A percentile compares a stretch with the other conserved stretches of the same genome.
Evolutionary conservation across 148 eudicot genomes (phyloP).

Genomic region (Hydrangea macrophylla): DNA sequence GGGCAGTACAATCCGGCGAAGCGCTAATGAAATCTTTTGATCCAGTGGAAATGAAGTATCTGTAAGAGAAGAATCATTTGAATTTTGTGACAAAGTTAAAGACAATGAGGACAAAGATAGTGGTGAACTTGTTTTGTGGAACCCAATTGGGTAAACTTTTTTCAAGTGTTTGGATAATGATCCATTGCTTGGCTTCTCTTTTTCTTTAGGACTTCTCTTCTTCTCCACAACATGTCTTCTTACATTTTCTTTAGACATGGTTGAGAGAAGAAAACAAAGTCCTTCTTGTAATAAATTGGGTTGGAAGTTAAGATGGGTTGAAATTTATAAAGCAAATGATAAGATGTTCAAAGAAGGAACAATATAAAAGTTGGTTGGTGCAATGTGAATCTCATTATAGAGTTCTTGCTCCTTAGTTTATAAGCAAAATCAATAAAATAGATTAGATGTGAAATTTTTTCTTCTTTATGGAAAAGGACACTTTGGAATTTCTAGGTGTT

Average conservation of each 20-base stretch:
- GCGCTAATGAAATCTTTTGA: conserved; percentile 61
- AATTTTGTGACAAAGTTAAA: conserved; percentile 61
- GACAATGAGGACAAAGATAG: conserved; percentile 77
- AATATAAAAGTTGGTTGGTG: conserved; percentile 41
- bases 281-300: conserved; percentile 10
- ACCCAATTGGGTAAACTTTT: conserved; percentile 72
- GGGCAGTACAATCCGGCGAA: conserved; percentile 33
- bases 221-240: conserved; percentile 57
- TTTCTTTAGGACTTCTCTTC: conserved; percentile 40
- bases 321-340: conserved; percentile 27
- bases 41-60: conserved; percentile 61
- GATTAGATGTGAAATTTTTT: conserved; percentile 13
- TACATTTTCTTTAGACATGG: conserved; percentile 57
- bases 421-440: conserved; percentile 31
- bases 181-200: conserved; percentile 45
- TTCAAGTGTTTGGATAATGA: conserved; percentile 62
- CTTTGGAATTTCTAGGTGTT: not conserved
- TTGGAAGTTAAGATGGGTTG: conserved; percentile 14
- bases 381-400: conserved; percentile 44
- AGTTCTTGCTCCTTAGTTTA: conserved; percentile 27
- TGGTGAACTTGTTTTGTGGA: conserved; percentile 58
- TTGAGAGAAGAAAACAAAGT: conserved; percentile 12
- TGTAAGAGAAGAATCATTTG: conserved; percentile 63
- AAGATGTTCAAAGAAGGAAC: conserved; percentile 8
- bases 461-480: not conserved